These are phyloP conservation scores for Phytophthora cryptogea DNA, from an alignment of 352 stramenopile genomes.

Conservation along the genomic window DNA sequence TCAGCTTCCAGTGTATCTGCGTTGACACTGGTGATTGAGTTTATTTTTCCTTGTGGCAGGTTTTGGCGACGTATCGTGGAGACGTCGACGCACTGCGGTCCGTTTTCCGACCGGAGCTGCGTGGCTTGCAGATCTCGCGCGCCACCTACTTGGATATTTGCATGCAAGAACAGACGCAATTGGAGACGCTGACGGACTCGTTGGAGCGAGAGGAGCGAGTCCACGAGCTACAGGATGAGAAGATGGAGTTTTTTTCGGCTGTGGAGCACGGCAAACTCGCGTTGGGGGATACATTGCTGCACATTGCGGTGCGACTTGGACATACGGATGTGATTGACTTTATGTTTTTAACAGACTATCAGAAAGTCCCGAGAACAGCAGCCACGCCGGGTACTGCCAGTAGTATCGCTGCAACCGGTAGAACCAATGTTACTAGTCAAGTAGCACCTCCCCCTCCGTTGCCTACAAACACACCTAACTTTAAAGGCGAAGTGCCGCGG, in stretches of 20 bases:
- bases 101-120: conserved; percentile 51
- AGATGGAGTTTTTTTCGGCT: conserved; percentile 76
- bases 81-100: conserved; percentile 45
- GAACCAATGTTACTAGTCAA: background rate
- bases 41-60: conserved; percentile 23
- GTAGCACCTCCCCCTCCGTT: conserved; percentile 13
- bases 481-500: conserved; percentile 58
- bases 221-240: conserved; percentile 66
- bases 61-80: conserved; percentile 52
- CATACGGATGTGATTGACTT: conserved; percentile 65
- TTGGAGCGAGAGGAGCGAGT: conserved; percentile 50
- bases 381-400: conserved; percentile 11
- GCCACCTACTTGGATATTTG: conserved; percentile 80
- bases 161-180: conserved; percentile 56
- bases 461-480: conserved; percentile 60
- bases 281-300: conserved; percentile 73
- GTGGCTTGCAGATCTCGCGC: conserved; percentile 71
- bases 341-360: conserved; percentile 60
- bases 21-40: background rate
- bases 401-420: background rate
- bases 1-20: conserved; percentile 2
- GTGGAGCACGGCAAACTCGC: conserved; percentile 61
- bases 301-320: conserved; percentile 63
- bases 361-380: conserved; percentile 11
- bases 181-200: conserved; percentile 68